Base-by-base conservation (phyloP, 305 asterid species). In the Fraxinus floribunda region DNA sequence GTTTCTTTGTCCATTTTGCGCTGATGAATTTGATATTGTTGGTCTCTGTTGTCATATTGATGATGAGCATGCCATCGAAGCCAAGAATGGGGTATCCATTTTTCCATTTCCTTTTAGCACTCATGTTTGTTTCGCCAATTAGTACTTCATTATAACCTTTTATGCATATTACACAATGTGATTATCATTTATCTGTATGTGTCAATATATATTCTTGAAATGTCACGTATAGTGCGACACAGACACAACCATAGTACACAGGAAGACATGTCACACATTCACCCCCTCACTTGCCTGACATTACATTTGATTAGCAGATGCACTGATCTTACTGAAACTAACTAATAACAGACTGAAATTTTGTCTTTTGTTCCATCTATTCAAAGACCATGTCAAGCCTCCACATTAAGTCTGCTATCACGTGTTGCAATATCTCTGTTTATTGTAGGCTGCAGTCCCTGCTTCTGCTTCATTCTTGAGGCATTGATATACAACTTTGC, bases 1-100 rank as follows among this genome's bases (percentile, higher is more conserved):
- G 91, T 94, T 82, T 85, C 79, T 91, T 64, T 94, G 98, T 79
- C 98, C 98, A 10, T 91, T 94, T 84, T 95, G 98, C 88, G 92
- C 92, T 0, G 98, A 94, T 84, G 95, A 91, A 75, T 95, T 90
- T 82, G 99, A 95, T 83, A 88, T 94, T 76, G 92, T 95, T 77
- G 98, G 98, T 76, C 93, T 94, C 24, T 95, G 97, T 75, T 95
- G 98, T 86, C 98, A 94, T 86, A 84, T 95, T 66, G 98, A 95
- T 62, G 98, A 94, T 83, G 97, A 91, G 64, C 98, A 95, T 80
- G 85, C 95, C 41, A 26, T 90, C 24, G 97, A 95, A 88, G 91
- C 97, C 75, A 92, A 89, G 84, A 91, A 89, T 78, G 98, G 97
- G 95, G 98, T 95, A 92, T 34, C 5, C 32, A 20, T 36, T 41